Conservation (phyloP, 2,329 filamentous ascomycete species). For the Fusarium scirpi region DNA sequence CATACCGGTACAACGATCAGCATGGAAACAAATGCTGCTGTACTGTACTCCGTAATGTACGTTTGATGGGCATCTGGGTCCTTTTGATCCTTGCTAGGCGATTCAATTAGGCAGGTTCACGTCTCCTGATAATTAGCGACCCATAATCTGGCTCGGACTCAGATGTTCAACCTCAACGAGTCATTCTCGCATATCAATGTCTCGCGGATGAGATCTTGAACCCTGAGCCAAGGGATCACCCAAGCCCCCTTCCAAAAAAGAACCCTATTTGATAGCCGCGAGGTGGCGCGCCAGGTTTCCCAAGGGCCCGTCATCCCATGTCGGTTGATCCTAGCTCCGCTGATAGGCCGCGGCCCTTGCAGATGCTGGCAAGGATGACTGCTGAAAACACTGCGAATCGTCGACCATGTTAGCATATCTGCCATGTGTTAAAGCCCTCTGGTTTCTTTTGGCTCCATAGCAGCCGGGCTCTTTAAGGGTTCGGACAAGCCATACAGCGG, state of each 20-base stretch:
- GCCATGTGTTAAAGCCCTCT: conserved; percentile 36
- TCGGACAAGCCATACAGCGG: conserved; percentile 28
- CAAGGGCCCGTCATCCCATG: conserved; percentile 38
- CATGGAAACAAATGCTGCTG: conserved; percentile 22
- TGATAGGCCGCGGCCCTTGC: conserved; percentile 48
- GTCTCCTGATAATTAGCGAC: background rate
- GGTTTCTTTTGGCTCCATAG: conserved; percentile 33
- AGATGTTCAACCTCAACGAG: background rate
- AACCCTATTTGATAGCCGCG: conserved; percentile 33
- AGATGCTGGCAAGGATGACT: conserved; percentile 44
- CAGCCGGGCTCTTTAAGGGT: conserved; percentile 25
- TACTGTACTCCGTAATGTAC: background rate
- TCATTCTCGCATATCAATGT: conserved; percentile 1
- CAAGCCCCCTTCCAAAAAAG: conserved; percentile 35
- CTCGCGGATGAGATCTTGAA: conserved; percentile 30
- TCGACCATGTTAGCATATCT: conserved; percentile 30
- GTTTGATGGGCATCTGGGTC: conserved; percentile 18
- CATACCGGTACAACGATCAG: conserved; percentile 21
- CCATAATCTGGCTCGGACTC: background rate
- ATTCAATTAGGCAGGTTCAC: conserved; percentile 3
- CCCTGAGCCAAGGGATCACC: conserved; percentile 22
- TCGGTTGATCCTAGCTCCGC: conserved; percentile 30
- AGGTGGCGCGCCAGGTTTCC: conserved; percentile 37
- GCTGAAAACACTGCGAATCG: conserved; percentile 36
- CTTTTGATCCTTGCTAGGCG: conserved; percentile 13